Evolutionary conservation across 2,329 filamentous ascomycete genomes (phyloP).

Genomic region (Clarireedia monteithiana): DNA sequence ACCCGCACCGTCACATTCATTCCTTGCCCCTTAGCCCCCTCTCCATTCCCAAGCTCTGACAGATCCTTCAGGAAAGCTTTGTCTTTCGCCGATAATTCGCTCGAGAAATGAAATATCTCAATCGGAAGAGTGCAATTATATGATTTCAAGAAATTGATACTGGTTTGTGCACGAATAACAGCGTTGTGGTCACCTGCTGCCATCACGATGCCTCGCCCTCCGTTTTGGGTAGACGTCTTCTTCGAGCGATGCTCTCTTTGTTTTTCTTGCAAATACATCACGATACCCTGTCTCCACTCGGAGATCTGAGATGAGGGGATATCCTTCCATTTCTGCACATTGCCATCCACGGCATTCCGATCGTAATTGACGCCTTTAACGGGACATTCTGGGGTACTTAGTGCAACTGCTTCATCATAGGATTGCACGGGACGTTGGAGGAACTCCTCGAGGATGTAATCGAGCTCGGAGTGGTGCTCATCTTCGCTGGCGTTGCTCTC

Average conservation of each 20-base stretch:
- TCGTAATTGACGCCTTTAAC: constrained; percentile 16
- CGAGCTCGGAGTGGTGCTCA: background rate
- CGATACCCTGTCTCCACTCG: constrained; percentile 14
- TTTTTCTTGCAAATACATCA: constrained; percentile 6
- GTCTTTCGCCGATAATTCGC: constrained; percentile 12
- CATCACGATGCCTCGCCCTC: constrained; percentile 18
- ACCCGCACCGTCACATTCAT: constrained; percentile 10
- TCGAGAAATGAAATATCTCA: constrained; percentile 18
- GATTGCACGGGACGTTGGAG: constrained; percentile 10
- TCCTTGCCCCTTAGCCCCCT: background rate
- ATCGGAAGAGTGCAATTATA: constrained; percentile 18
- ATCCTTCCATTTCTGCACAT: constrained; percentile 11
- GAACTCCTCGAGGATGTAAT: constrained; percentile 1
- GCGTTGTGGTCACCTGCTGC: constrained; percentile 14
- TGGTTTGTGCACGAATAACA: constrained; percentile 14
- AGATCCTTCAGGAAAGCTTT: constrained; percentile 9
- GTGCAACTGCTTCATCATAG: constrained; percentile 12
- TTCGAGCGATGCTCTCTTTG: background rate
- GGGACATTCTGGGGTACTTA: constrained; percentile 12
- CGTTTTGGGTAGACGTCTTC: background rate
- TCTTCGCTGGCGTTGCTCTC: background rate
- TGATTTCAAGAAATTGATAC: constrained; percentile 13
- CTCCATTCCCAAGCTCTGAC: constrained; percentile 3
- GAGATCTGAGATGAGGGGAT: constrained; percentile 13
- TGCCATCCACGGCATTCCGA: constrained; percentile 7